Percentiles rank a stretch among this genome's conserved stretches.
Conservation (phyloP, 306 rosid species). For the Fragaria vesca region DNA sequence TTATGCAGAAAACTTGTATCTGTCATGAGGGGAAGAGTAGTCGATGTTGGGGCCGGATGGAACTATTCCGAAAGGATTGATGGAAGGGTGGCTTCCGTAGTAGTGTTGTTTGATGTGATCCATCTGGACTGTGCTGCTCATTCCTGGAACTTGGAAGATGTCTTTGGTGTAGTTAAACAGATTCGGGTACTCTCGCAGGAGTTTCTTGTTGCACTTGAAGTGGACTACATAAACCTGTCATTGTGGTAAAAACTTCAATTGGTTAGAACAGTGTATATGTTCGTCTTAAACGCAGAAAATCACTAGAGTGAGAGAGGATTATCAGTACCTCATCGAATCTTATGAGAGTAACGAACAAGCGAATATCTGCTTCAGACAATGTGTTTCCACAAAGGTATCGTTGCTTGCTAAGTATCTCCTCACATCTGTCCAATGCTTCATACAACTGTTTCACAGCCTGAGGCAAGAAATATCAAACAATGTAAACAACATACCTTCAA, state of each 20-base stretch:
- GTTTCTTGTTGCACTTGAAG: conserved; percentile 96
- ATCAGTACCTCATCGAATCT: conserved; percentile 88
- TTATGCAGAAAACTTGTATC: conserved; percentile 63
- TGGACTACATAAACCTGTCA: conserved; percentile 87
- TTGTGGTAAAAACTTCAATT: background rate
- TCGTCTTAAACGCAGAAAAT: background rate
- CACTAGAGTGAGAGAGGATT: background rate
- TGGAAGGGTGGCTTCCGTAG: conserved; percentile 82
- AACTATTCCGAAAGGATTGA: conserved; percentile 79
- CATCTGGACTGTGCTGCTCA: conserved; percentile 70
- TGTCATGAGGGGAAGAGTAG: conserved; percentile 66
- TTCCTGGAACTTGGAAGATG: conserved; percentile 76
- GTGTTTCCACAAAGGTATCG: conserved; percentile 78
- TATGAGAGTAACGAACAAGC: conserved; percentile 86
- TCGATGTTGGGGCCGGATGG: conserved; percentile 70
- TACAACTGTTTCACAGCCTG: conserved; percentile 75
- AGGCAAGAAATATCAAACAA: conserved; percentile 26
- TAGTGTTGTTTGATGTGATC: conserved; percentile 77
- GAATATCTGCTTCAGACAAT: conserved; percentile 83
- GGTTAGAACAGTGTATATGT: background rate
- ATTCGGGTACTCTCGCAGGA: conserved; percentile 67
- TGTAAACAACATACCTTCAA: conserved; percentile 6
- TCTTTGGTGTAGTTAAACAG: conserved; percentile 84
- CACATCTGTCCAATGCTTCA: conserved; percentile 83
- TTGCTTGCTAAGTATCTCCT: conserved; percentile 71